Evolutionary conservation across 2,329 filamentous ascomycete species (phyloP).

Genomic region (Botrytis squamosa): DNA sequence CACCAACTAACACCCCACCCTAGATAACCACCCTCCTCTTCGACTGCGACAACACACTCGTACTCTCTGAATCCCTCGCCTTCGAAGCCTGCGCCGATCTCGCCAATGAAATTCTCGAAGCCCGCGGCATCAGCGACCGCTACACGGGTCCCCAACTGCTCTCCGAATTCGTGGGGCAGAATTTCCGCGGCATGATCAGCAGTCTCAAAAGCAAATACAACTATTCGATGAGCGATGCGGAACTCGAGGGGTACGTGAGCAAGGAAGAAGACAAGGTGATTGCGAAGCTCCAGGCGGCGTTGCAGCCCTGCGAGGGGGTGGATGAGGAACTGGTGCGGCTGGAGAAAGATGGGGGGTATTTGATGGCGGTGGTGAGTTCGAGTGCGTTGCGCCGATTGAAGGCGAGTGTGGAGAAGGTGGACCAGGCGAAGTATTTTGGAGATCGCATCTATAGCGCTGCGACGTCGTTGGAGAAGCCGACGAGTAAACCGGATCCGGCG

Average conservation of each 20-base stretch:
- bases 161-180: constrained; percentile 85
- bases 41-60: constrained; percentile 88
- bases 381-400: constrained; percentile 75
- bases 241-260: constrained; percentile 71
- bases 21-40: constrained; percentile 72
- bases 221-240: constrained; percentile 66
- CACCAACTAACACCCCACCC: not conserved
- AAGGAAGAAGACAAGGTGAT: constrained; percentile 83
- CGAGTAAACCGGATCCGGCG: constrained; percentile 85
- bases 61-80: constrained; percentile 84
- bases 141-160: constrained; percentile 81
- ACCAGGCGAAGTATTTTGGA: constrained; percentile 78
- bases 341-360: constrained; percentile 60
- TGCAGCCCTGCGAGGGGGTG: constrained; percentile 67
- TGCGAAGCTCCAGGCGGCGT: constrained; percentile 68
- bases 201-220: constrained; percentile 72
- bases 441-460: constrained; percentile 80
- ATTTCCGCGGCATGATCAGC: constrained; percentile 89
- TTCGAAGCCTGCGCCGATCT: constrained; percentile 89
- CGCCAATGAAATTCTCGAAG: constrained; percentile 78
- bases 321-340: constrained; percentile 67
- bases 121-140: constrained; percentile 59
- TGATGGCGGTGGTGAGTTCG: constrained; percentile 76
- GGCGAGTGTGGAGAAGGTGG: constrained; percentile 76
- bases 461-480: constrained; percentile 73